These are phyloP conservation scores for Pythium coloratum DNA, from an alignment of 352 stramenopile species.

Conservation along the genomic window DNA sequence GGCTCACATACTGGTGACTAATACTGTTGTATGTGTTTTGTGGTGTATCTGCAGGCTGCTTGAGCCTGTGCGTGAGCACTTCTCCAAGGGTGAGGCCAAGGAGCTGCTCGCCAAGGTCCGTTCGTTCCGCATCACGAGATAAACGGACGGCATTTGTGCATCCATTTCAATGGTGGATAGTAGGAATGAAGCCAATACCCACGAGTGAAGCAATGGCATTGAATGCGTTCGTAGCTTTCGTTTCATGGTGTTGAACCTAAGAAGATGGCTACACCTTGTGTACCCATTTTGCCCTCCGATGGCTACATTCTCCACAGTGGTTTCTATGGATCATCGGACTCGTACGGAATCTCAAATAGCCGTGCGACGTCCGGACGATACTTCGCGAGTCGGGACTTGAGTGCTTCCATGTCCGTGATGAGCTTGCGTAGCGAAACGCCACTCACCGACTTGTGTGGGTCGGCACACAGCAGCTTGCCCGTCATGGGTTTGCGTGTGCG, in stretches of 20 bases:
- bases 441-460: slow-evolving; percentile 44
- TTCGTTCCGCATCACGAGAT: slow-evolving; percentile 95
- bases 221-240: background rate
- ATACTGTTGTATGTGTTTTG: slow-evolving; percentile 22
- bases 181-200: background rate
- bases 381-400: slow-evolving; percentile 48
- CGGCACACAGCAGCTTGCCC: slow-evolving; percentile 48
- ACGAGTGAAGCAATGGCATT: background rate
- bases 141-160: slow-evolving; percentile 25
- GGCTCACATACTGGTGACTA: slow-evolving; percentile 10
- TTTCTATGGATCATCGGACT: slow-evolving; percentile 30
- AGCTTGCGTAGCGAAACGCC: slow-evolving; percentile 50
- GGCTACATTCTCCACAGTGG: slow-evolving; percentile 8
- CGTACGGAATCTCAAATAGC: slow-evolving; percentile 40
- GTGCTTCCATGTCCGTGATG: slow-evolving; percentile 41
- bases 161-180: too few species aligned
- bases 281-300: slow-evolving; percentile 12
- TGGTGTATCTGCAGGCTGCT: slow-evolving; percentile 66
- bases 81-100: slow-evolving; percentile 93
- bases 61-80: slow-evolving; percentile 97
- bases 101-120: slow-evolving; percentile 95
- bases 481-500: slow-evolving; percentile 32
- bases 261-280: background rate
- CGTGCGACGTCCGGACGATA: slow-evolving; percentile 60
- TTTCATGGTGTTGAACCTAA: background rate